Conservation (phyloP, 768 basidiomycete species). For the Lentinula boryana region DNA sequence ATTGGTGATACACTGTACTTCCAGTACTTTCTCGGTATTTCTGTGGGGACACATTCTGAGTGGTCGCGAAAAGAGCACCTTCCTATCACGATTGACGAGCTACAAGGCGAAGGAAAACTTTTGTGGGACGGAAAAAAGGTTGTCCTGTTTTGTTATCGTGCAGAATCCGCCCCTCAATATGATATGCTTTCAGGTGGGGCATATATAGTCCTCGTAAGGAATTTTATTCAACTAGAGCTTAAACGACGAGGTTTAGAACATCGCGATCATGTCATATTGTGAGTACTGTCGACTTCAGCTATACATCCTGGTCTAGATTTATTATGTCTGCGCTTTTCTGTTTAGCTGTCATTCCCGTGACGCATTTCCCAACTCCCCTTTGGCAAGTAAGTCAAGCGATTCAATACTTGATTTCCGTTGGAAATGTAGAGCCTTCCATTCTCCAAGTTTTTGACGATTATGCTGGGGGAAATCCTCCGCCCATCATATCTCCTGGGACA, state of each 20-base stretch:
- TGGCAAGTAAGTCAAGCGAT: slow-evolving; percentile 11
- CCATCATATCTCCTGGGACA: slow-evolving; percentile 12
- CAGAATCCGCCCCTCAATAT: not conserved
- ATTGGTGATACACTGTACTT: not conserved
- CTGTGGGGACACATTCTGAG: slow-evolving; percentile 10
- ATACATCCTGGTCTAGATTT: not conserved
- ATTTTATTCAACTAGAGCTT: slow-evolving; percentile 3
- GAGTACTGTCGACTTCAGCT: not conserved
- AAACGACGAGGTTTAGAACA: slow-evolving; percentile 1
- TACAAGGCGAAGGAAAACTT: slow-evolving; percentile 19
- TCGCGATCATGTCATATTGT: slow-evolving; percentile 10
- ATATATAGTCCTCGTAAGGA: slow-evolving; percentile 5
- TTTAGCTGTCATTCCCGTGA: slow-evolving; percentile 11
- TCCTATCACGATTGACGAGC: slow-evolving; percentile 18
- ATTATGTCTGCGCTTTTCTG: not conserved
- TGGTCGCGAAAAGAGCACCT: slow-evolving; percentile 15
- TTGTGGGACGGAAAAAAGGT: slow-evolving; percentile 26
- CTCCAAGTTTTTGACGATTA: slow-evolving; percentile 15
- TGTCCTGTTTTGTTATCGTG: slow-evolving; percentile 26
- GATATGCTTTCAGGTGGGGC: slow-evolving; percentile 3
- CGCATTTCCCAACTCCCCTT: slow-evolving; percentile 12
- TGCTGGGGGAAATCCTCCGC: slow-evolving; percentile 14
- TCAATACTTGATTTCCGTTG: slow-evolving; percentile 12
- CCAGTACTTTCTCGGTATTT: not conserved
- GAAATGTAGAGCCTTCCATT: slow-evolving; percentile 12